A percentile compares a stretch with the other conserved stretches of the same genome.
Conservation (phyloP, 177 flowering plant species). For the Telopea speciosissima region DNA sequence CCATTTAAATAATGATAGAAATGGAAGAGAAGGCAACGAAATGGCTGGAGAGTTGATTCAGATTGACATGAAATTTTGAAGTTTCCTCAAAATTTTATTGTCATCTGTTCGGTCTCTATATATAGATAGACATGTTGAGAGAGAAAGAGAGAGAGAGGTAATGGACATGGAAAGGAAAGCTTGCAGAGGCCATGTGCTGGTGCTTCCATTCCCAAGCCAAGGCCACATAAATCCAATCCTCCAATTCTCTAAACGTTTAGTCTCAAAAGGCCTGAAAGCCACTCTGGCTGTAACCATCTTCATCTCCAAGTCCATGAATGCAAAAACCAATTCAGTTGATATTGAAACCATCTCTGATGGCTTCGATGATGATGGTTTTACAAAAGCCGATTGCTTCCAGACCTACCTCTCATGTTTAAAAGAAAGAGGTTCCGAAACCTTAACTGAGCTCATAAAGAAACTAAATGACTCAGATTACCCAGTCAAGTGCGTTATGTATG, state of each 20-base stretch:
- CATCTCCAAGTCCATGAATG: constrained; percentile 12
- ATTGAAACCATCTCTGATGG: constrained; percentile 15
- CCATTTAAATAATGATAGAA: too few species aligned
- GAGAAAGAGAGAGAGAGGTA: background rate
- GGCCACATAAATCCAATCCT: constrained; percentile 25
- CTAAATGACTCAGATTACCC: constrained; percentile 14
- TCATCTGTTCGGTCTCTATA: too few species aligned
- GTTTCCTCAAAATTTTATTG: too few species aligned
- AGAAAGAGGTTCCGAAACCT: background rate
- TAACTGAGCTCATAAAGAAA: constrained; percentile 21
- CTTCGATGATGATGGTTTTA: constrained; percentile 8
- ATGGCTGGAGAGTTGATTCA: too few species aligned
- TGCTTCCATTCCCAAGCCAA: constrained; percentile 14
- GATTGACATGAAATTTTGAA: too few species aligned
- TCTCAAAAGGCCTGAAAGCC: constrained; percentile 17
- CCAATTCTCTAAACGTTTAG: constrained; percentile 18
- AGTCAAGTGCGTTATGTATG: constrained; percentile 35
- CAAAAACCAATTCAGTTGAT: background rate
- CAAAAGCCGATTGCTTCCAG: background rate
- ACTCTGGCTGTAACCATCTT: constrained; percentile 9
- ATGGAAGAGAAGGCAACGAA: too few species aligned
- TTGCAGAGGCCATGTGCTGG: constrained; percentile 6
- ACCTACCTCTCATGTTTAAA: background rate
- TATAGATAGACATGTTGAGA: too few species aligned
- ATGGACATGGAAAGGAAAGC: background rate